Conservation (phyloP, 2,329 filamentous ascomycete genomes). For the Didymella glomerata region DNA sequence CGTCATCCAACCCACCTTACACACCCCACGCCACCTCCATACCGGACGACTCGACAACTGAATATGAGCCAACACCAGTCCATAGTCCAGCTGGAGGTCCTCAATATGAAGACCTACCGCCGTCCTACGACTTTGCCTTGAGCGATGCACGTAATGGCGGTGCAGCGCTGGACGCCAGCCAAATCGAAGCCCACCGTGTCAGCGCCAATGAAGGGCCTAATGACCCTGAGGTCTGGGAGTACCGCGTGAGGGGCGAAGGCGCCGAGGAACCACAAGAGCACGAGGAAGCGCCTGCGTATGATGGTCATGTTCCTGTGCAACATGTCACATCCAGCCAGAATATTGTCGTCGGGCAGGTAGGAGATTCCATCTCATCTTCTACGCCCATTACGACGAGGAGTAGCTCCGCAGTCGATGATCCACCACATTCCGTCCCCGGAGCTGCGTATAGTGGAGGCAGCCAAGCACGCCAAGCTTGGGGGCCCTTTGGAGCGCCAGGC, state of each 20-base stretch:
- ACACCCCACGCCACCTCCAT: slow-evolving; percentile 43
- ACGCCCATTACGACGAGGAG: background rate
- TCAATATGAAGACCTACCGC: slow-evolving; percentile 49
- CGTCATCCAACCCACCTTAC: slow-evolving; percentile 30
- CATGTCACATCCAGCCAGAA: slow-evolving; percentile 31
- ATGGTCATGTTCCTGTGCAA: slow-evolving; percentile 36
- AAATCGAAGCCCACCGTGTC: slow-evolving; percentile 41
- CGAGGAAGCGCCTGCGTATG: slow-evolving; percentile 35
- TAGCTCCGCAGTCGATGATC: slow-evolving; percentile 28
- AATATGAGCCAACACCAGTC: slow-evolving; percentile 42
- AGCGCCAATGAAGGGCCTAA: slow-evolving; percentile 34
- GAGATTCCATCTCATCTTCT: background rate
- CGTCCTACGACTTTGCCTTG: slow-evolving; percentile 49
- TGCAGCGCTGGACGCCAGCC: slow-evolving; percentile 37
- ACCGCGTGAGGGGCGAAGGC: slow-evolving; percentile 33
- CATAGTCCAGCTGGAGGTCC: slow-evolving; percentile 45
- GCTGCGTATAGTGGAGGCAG: background rate
- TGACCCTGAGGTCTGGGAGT: slow-evolving; percentile 39
- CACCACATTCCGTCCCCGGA: slow-evolving; percentile 37
- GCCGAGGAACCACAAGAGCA: slow-evolving; percentile 24
- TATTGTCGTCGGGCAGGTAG: slow-evolving; percentile 36
- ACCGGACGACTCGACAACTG: slow-evolving; percentile 45
- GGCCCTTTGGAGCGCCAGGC: slow-evolving; percentile 27
- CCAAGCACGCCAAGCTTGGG: slow-evolving; percentile 20
- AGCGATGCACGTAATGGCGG: slow-evolving; percentile 40